These are phyloP conservation scores for Aspergillus saccharolyticus DNA, from an alignment of 495 filamentous ascomycete genomes.

Conservation along the genomic window DNA sequence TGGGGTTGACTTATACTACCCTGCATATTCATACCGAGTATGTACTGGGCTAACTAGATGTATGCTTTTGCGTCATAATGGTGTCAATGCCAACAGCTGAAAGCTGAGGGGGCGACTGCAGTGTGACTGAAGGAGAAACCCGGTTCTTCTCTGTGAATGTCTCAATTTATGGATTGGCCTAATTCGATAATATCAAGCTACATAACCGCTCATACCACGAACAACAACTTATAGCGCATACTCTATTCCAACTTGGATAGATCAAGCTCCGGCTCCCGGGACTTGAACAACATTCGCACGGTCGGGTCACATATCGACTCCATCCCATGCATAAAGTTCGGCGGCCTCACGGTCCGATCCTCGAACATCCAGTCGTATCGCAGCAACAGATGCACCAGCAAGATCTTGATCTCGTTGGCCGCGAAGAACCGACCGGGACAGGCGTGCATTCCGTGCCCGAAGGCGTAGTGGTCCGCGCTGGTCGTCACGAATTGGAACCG, in stretches of 20 bases:
- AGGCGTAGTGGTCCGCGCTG: conserved; percentile 37
- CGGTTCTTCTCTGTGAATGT: no score
- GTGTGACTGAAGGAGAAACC: no score
- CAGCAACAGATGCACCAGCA: conserved; percentile 41
- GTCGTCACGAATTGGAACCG: conserved; percentile 43
- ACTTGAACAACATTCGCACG: conserved; percentile 28
- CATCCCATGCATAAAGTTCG: conserved; percentile 23
- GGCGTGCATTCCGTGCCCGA: conserved; percentile 49
- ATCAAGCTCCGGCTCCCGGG: conserved; percentile 26
- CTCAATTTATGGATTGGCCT: no score
- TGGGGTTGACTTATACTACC: neutral
- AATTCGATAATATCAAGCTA: no score
- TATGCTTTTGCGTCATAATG: no score
- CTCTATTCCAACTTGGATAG: conserved; percentile 18
- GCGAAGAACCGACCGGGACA: conserved; percentile 54
- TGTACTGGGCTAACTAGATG: no score
- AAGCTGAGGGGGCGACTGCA: no score
- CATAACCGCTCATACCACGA: no score
- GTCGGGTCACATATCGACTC: conserved; percentile 28
- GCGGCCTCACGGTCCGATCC: conserved; percentile 18
- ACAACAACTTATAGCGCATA: no score
- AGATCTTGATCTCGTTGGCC: conserved; percentile 44
- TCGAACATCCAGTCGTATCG: conserved; percentile 52
- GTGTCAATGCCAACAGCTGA: no score
- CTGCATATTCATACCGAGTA: no score